Conservation (phyloP, 2,329 filamentous ascomycete genomes). For the Claviceps digitariae region DNA sequence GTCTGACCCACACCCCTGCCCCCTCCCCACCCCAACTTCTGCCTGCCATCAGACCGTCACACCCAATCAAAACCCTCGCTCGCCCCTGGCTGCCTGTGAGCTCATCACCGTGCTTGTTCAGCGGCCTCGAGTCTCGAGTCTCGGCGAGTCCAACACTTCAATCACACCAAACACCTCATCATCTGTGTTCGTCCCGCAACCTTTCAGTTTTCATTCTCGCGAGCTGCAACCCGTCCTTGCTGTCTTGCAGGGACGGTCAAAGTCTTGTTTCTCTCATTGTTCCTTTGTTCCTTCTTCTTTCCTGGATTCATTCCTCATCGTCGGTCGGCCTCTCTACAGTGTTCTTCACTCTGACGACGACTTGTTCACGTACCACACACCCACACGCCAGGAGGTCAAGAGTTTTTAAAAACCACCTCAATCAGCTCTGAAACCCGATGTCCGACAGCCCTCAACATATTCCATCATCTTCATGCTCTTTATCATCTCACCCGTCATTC, state of each 20-base stretch:
- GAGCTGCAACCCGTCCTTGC: not conserved
- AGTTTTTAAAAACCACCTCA: too few species aligned
- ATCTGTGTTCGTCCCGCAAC: conserved; percentile 2
- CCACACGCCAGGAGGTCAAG: not conserved
- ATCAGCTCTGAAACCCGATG: not conserved
- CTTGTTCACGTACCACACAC: not conserved
- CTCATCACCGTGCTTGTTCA: conserved; percentile 11
- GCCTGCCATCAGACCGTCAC: not conserved
- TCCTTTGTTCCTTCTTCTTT: not conserved
- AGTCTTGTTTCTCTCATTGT: not conserved
- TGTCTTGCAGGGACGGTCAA: not conserved
- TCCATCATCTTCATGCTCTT: not conserved
- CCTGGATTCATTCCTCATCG: not conserved
- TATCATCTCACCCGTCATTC: not conserved
- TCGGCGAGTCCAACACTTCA: too few species aligned
- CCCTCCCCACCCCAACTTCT: not conserved
- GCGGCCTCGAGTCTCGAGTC: conserved; percentile 4
- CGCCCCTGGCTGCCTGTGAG: conserved; percentile 12
- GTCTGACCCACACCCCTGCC: not conserved
- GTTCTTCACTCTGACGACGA: not conserved
- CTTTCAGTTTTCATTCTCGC: not conserved
- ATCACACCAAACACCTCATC: conserved; percentile 1
- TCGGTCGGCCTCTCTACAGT: not conserved
- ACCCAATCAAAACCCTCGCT: conserved; percentile 10
- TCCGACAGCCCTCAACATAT: not conserved